Evolutionary conservation across 2,329 filamentous ascomycete genomes (phyloP).

Genomic region (Pseudogymnoascus pannorum): DNA sequence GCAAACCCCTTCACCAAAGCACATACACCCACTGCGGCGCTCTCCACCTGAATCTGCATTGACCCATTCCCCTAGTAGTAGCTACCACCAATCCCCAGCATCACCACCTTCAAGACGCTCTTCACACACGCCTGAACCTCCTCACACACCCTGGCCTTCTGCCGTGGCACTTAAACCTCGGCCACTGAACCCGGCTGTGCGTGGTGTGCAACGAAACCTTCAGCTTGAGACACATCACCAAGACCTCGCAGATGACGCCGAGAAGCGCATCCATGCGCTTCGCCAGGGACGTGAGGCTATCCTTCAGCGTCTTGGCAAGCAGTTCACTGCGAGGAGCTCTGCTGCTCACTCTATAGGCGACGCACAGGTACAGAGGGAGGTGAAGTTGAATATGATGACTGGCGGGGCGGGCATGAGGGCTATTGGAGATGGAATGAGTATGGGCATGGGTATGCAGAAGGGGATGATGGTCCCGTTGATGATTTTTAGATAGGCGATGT

Average conservation of each 20-base stretch:
- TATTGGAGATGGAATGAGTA: background rate
- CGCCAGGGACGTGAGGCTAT: conserved; percentile 54
- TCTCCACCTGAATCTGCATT: conserved; percentile 8
- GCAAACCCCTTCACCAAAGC: background rate
- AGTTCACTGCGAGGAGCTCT: conserved; percentile 34
- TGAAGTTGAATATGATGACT: conserved; percentile 1
- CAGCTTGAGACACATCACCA: conserved; percentile 49
- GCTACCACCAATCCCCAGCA: background rate
- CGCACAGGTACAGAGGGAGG: background rate
- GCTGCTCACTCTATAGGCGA: background rate
- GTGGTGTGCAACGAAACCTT: conserved; percentile 51
- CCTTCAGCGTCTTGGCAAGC: conserved; percentile 48
- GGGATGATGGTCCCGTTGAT: conserved; percentile 7
- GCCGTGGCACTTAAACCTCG: background rate
- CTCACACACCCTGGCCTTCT: background rate
- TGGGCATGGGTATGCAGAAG: background rate
- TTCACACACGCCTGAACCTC: background rate
- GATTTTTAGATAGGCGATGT: conserved; percentile 2
- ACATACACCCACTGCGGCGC: background rate
- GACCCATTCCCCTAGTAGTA: conserved; percentile 30
- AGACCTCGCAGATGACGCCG: conserved; percentile 49
- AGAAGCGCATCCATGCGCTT: conserved; percentile 46
- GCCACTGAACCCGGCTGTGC: conserved; percentile 36
- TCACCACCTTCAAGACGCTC: background rate
- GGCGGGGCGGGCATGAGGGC: background rate